Base-by-base conservation (phyloP, 148 eudicot genomes). In the Selenicereus undatus region DNA sequence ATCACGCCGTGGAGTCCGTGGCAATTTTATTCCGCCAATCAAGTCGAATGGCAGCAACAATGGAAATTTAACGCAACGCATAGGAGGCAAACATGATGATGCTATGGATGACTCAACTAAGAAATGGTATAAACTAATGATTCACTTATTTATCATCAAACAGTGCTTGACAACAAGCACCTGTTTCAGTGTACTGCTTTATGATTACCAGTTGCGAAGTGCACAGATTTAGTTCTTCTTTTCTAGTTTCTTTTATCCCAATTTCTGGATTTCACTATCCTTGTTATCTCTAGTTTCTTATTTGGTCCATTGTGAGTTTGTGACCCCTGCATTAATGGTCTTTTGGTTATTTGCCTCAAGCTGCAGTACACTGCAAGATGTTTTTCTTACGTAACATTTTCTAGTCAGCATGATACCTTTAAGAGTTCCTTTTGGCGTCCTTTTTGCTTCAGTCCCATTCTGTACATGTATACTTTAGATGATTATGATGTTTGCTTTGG, bases 11-110 rank as follows among this genome's bases (percentile, higher is more conserved):
- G 99, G 99, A 43, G 84, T 94, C 75, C 97, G 99, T 84, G 96
- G 99, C 83, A 95, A 88, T 90, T 97, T 97, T 84, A 88, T 97
- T 30, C 99, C 99, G 66, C 99, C 99, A 10, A 94, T 97, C 80
- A 88, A 86, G 86, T 89, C 97, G 26, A 97, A 85, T 85, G 94
- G 91, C 71, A 88, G 86, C 84, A 91, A 89, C 81, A 74, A 80
- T 50, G 90, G 93, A 75, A 92, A 87, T 84, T 58, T 89, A 84
- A 89, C 93, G 65, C 86, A 95, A 60, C 93, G 93, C 74, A 81
- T 35, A 77, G 88, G 90, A 75, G 94, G 98, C 84, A 92, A 92
- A 84, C 84, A 90, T 80, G 95, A 94, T 79, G 97, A 92, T 83
- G 82, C 90, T 69, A 21, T 84, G 79, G 98, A 94, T 78, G 99